These are phyloP conservation scores for Colletotrichum noveboracense DNA, from an alignment of 2,329 filamentous ascomycete genomes.

Conservation along the genomic window DNA sequence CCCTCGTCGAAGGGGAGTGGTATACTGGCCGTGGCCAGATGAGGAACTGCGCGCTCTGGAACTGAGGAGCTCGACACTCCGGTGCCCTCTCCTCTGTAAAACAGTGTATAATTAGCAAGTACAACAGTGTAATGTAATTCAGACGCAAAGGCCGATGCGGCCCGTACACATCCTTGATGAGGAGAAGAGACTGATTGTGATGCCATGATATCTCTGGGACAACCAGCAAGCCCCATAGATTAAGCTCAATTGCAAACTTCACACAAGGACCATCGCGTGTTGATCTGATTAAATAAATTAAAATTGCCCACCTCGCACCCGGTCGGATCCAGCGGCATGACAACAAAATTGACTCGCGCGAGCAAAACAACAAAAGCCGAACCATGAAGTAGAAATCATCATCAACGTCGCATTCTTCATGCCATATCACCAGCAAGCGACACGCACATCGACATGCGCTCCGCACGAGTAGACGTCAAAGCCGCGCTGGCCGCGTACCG, in stretches of 20 bases:
- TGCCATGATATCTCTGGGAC: neutral
- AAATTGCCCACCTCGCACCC: neutral
- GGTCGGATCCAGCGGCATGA: neutral
- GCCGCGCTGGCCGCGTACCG: neutral
- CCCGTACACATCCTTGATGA: neutral
- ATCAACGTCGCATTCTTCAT: neutral
- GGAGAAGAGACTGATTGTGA: neutral
- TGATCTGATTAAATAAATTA: neutral
- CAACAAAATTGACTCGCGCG: neutral
- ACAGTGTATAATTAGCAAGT: conserved; percentile 8
- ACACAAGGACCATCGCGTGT: neutral
- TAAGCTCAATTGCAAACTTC: neutral
- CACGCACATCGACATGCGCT: neutral
- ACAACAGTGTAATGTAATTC: neutral
- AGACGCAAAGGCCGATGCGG: neutral
- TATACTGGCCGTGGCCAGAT: conserved; percentile 47
- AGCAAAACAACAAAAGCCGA: neutral
- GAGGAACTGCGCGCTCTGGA: conserved; percentile 13
- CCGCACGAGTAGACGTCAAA: neutral
- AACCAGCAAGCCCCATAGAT: neutral
- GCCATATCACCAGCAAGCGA: neutral
- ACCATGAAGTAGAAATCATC: neutral
- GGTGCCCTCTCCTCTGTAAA: neutral
- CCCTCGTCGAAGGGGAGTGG: conserved; percentile 71
- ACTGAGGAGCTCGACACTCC: neutral